These are phyloP conservation scores for Russula emetica DNA, from an alignment of 768 basidiomycete species.

Conservation along the genomic window DNA sequence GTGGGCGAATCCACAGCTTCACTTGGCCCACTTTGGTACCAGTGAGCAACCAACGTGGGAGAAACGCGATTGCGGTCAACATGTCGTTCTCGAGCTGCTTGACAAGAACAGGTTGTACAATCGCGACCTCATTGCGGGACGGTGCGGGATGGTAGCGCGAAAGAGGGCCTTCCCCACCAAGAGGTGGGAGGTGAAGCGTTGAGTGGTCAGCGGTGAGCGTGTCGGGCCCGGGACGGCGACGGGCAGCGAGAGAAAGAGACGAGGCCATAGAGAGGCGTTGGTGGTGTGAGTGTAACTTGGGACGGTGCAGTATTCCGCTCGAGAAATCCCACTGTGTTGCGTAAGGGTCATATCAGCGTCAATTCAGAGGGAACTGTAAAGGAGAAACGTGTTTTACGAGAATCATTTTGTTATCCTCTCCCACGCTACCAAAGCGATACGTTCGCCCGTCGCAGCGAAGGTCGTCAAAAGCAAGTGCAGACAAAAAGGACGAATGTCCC, in stretches of 20 bases:
- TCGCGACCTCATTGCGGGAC: constrained; percentile 82
- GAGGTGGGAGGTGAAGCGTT: constrained; percentile 50
- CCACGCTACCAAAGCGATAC: constrained; percentile 93
- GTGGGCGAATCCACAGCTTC: constrained; percentile 80
- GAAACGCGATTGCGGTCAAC: constrained; percentile 67
- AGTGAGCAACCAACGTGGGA: constrained; percentile 75
- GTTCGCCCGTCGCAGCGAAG: constrained; percentile 81
- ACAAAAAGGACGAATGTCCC: constrained; percentile 94
- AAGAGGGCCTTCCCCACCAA: constrained; percentile 41
- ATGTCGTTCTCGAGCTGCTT: constrained; percentile 81
- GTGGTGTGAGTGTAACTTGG: constrained; percentile 66
- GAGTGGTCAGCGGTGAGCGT: constrained; percentile 44
- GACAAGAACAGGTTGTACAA: constrained; percentile 86
- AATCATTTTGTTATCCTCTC: constrained; percentile 94
- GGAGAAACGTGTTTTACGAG: constrained; percentile 48
- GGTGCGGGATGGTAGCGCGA: constrained; percentile 82
- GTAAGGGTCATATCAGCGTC: background rate
- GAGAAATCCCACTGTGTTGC: constrained; percentile 87
- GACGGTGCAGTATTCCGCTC: constrained; percentile 83
- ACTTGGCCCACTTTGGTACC: constrained; percentile 72
- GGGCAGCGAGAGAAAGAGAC: constrained; percentile 65
- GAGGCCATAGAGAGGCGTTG: constrained; percentile 78
- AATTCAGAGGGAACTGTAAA: background rate
- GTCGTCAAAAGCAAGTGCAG: constrained; percentile 86
- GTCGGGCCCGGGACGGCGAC: constrained; percentile 40